A percentile compares a stretch with the other conserved stretches of the same genome.
These are phyloP conservation scores for Areca catechu DNA, from an alignment of 176 grass and related monocot species.

Conservation along the genomic window DNA sequence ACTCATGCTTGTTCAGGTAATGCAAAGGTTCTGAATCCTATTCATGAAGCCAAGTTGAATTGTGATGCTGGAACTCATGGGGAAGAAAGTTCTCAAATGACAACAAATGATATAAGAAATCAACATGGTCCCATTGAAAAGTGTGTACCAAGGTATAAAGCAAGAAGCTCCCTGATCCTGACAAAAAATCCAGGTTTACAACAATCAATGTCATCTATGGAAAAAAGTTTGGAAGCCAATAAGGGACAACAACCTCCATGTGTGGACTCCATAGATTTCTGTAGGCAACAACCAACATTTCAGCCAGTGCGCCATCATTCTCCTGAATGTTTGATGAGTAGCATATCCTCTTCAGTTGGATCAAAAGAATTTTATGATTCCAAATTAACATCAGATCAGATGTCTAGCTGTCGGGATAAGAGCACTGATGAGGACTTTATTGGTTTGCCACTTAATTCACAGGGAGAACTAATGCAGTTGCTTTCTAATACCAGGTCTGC, in stretches of 20 bases:
- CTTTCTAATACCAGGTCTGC: not conserved
- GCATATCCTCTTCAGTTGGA: slow-evolving; percentile 3
- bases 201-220: too few relatives aligned
- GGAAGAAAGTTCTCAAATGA: too few relatives aligned
- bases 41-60: not conserved
- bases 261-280: not conserved
- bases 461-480: slow-evolving; percentile 9
- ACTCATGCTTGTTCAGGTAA: slow-evolving; percentile 13
- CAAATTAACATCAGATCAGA: not conserved
- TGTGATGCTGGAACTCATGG: too few relatives aligned
- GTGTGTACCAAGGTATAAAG: too few relatives aligned
- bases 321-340: too few relatives aligned
- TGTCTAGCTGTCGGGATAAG: not conserved
- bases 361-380: slow-evolving; percentile 9
- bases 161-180: too few relatives aligned
- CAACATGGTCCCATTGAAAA: too few relatives aligned
- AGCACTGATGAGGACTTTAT: slow-evolving; percentile 1
- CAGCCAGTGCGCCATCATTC: not conserved
- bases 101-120: too few relatives aligned
- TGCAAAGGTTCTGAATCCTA: slow-evolving; percentile 9
- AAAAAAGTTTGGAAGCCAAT: too few relatives aligned
- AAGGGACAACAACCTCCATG: too few relatives aligned
- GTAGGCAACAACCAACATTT: slow-evolving; percentile 1
- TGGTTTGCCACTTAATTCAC: slow-evolving; percentile 13
- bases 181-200: too few relatives aligned